Evolutionary conservation across 805 yeast genomes (phyloP).

Genomic region (Barnettozyma wickerhamii): DNA sequence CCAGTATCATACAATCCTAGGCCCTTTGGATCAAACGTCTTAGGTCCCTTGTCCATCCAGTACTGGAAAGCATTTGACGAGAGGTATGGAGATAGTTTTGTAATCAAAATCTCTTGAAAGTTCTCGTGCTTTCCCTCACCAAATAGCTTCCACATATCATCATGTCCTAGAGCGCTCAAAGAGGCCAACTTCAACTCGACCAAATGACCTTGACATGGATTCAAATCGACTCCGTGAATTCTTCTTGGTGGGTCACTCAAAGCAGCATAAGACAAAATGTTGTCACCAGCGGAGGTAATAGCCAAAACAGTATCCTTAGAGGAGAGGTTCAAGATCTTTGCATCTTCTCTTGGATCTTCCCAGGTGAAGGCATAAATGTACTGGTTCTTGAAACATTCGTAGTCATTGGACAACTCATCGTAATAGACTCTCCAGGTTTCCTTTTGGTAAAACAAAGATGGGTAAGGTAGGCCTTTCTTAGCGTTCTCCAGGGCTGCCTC

Average conservation of each 20-base stretch:
- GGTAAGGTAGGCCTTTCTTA: conserved; percentile 67
- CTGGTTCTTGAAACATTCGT: conserved; percentile 70
- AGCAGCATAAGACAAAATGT: conserved; percentile 67
- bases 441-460: conserved; percentile 73
- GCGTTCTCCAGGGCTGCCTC: conserved; percentile 68
- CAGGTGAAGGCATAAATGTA: conserved; percentile 86
- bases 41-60: conserved; percentile 64
- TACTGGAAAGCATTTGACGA: conserved; percentile 80
- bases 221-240: conserved; percentile 81
- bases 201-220: conserved; percentile 79
- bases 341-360: conserved; percentile 88
- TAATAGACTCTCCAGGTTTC: conserved; percentile 79
- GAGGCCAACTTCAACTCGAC: conserved; percentile 76
- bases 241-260: conserved; percentile 66
- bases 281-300: conserved; percentile 85
- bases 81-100: conserved; percentile 60
- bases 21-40: conserved; percentile 50
- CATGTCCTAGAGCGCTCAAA: conserved; percentile 49
- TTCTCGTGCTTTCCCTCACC: conserved; percentile 66
- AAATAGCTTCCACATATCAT: conserved; percentile 69
- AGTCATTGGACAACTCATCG: conserved; percentile 64
- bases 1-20: conserved; percentile 77
- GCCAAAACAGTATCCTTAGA: conserved; percentile 72
- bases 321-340: conserved; percentile 54
- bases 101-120: conserved; percentile 47